These are phyloP conservation scores for Rosa persica DNA, from an alignment of 306 rosid species.

Conservation along the genomic window DNA sequence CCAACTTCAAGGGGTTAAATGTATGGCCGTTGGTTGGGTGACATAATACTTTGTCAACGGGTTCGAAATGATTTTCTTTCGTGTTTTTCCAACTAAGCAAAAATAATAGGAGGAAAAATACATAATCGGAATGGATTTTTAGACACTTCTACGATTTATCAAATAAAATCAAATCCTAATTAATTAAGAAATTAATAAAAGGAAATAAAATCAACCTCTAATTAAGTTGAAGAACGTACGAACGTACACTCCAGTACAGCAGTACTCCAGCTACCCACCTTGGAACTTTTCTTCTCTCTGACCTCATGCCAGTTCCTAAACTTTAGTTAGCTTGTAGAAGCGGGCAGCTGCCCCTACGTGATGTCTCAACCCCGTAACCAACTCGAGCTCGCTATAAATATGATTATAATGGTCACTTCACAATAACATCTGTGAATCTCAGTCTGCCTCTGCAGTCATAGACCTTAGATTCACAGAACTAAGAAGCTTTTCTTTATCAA, in stretches of 20 bases:
- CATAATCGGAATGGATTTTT: too few species aligned
- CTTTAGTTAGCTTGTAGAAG: conserved; percentile 49
- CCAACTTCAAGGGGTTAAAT: not conserved
- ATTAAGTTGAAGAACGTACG: too few species aligned
- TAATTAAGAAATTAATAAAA: too few species aligned
- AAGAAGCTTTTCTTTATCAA: not conserved
- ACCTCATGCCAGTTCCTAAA: not conserved
- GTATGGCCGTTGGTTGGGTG: not conserved
- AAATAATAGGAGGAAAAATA: too few species aligned
- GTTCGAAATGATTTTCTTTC: too few species aligned
- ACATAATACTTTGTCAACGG: not conserved
- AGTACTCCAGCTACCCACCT: not conserved
- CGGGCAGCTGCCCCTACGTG: conserved; percentile 54
- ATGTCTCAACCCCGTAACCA: conserved; percentile 41
- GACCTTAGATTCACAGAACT: conserved; percentile 22
- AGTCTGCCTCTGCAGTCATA: not conserved
- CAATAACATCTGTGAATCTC: not conserved
- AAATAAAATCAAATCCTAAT: too few species aligned
- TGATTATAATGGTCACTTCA: rapidly evolving
- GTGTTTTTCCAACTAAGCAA: not conserved
- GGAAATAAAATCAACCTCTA: not conserved
- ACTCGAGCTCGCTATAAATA: conserved; percentile 37
- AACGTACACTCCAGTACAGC: too few species aligned
- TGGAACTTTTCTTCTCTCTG: not conserved
- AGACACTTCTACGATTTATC: too few species aligned